Base-by-base conservation (phyloP, 108 stramenopile species). In the Discostella stelligeroides region DNA sequence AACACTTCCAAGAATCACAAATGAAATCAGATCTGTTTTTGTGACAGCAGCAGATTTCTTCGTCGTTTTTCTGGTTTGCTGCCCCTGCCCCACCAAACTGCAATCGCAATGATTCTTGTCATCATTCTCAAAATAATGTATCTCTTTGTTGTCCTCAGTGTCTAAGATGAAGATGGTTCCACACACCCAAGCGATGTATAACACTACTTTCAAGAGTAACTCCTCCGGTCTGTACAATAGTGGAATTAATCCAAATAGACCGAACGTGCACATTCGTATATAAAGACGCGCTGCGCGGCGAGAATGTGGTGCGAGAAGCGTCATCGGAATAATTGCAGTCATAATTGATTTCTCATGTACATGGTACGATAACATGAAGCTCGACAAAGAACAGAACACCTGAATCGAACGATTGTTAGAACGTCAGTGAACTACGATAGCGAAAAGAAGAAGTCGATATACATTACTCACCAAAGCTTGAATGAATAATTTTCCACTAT, bases 331-430 rank as follows among this genome's bases (percentile, higher is more conserved):
- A 18, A 95, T 62, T 1, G 95, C 79, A 27, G 90, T 92, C 74
- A 99, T 76, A 10, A 98, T 88, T 15, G 97, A 96, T 68, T 99
- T 99, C 83, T 99, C 98, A 69, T 99, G 98, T 34, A 99, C 97
- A 76, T 99, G 98, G 57, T 90, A 95, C 13, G 86, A 88, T 51
- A 87, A 38, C 86, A 92, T 81, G 66, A 94, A 91, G 25, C 85
- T 71, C 8, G 82, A 83, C 10, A 86, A 63, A 45, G 89, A 90
- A 25, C 71, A 84, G 62, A 84, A 85, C 1, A 88, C 74, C 64
- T 62, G 29, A 17, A 34, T 5, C 13, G 21, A 21, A 50, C 9
- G 34, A 53, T 30, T 20, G 42, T 57, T 30, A 69, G 39, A 39
- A 47, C 4, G 0, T 12, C 14, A 4, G 10, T 24, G 11, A 14